A percentile compares a stretch with the other conserved stretches of the same genome.
Conservation (phyloP, 495 filamentous ascomycete species). For the Neurospora sp. region DNA sequence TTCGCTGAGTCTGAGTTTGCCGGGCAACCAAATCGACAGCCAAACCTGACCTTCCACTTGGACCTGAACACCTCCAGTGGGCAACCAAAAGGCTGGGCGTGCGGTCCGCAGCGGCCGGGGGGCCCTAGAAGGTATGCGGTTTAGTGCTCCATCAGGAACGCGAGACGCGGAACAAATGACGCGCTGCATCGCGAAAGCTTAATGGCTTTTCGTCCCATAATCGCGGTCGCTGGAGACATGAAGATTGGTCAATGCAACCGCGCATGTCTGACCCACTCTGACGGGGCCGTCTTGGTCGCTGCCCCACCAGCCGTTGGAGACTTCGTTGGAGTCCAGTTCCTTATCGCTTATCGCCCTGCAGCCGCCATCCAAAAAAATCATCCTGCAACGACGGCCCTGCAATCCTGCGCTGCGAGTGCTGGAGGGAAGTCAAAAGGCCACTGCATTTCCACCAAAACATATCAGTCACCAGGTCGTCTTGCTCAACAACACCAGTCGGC, state of each 20-base stretch:
- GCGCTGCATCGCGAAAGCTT: background rate
- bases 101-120: background rate
- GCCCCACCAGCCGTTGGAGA: background rate
- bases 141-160: background rate
- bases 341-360: slow-evolving; percentile 21
- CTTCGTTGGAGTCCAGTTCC: background rate
- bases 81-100: background rate
- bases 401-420: slow-evolving; percentile 1
- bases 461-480: background rate
- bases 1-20: background rate
- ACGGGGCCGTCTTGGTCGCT: background rate
- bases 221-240: background rate
- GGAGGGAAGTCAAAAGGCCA: background rate
- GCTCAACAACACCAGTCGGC: slow-evolving; percentile 3
- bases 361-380: slow-evolving; percentile 3
- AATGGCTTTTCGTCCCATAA: background rate
- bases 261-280: background rate
- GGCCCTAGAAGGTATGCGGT: background rate
- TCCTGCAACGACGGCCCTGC: slow-evolving; percentile 2
- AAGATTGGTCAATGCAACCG: background rate
- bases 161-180: background rate
- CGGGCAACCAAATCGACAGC: background rate
- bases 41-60: background rate
- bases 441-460: background rate
- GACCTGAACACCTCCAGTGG: background rate